A percentile compares a stretch with the other conserved stretches of the same genome.
Evolutionary conservation across 169 alveolate species (phyloP).

Genomic region (Cryptosporidium baileyi): DNA sequence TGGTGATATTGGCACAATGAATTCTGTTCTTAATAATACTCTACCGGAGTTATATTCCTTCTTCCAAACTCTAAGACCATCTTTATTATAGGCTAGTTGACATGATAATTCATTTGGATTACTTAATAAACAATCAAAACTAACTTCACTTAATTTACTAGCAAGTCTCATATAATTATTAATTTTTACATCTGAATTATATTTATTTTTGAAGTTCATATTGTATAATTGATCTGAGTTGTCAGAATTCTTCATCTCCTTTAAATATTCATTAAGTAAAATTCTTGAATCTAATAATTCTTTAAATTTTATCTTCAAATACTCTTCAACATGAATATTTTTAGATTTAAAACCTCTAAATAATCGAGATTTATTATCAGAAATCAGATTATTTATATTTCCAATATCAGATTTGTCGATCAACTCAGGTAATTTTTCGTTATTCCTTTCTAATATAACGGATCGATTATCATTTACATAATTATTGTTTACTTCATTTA

Average conservation of each 20-base stretch:
- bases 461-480: background rate
- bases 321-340: background rate
- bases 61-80: conserved; percentile 78
- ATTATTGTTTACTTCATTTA: background rate
- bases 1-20: conserved; percentile 64
- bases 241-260: background rate
- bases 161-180: conserved; percentile 4
- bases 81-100: conserved; percentile 70
- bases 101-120: conserved; percentile 35
- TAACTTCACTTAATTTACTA: conserved; percentile 37
- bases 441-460: background rate
- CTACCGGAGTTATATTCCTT: conserved; percentile 73
- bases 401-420: background rate
- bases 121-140: conserved; percentile 50
- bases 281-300: background rate
- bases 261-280: background rate
- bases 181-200: background rate
- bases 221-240: background rate
- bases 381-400: background rate
- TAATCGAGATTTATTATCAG: too few relatives aligned
- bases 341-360: background rate
- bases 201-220: background rate
- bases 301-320: conserved; percentile 20
- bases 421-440: background rate
- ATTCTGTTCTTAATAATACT: conserved; percentile 69